Evolutionary conservation across 306 rosid genomes (phyloP), one percentile per base, ranked within the genome.

Genomic region (Quercus rubra): DNA sequence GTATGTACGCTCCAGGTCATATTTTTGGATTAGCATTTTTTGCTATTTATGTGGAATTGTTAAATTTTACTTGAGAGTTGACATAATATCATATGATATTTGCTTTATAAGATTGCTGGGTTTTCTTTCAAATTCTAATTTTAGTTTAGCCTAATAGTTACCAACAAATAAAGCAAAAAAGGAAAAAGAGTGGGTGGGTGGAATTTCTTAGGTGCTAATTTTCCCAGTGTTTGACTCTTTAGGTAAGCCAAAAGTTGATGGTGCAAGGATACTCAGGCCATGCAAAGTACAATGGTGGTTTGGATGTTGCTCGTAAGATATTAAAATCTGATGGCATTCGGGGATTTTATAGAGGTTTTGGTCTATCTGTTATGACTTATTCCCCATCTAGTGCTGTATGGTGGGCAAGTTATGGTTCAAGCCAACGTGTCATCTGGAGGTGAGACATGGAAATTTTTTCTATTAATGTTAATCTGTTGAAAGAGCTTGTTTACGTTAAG

Each of bases 331-430:
- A 92, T 25, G 97, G 98, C 49, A 83, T 94, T 80, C 41, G 89
- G 63, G 98, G 98, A 82, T 87, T 94, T 57, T 94, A 94, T 82
- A 90, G 86, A 83, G 98, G 98, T 76, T 94, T 92, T 80, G 96
- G 98, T 66, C 86, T 94, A 73, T 94, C 98, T 56, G 83, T 94
- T 77, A 85, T 94, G 94, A 94, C 98, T 67, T 94, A 94, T 78
- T 86, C 96, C 43, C 97, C 98, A 70, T 92, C 98, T 54, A 94
- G 93, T 70, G 98, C 94, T 82, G 97, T 94, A 57, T 94, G 98
- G 98, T 94, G 98, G 98, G 94, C 97, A 79, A 92, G 94, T 81
- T 94, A 94, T 72, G 97, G 97, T 82, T 90, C 97, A 77, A 94
- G 97, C 85, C 94, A 94, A 84, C 96, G 94, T 74, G 71, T 80